phyloP scores from a whole-genome alignment of 1,284 basidiomycete species.

The Ceratobasidium sp. region DNA sequence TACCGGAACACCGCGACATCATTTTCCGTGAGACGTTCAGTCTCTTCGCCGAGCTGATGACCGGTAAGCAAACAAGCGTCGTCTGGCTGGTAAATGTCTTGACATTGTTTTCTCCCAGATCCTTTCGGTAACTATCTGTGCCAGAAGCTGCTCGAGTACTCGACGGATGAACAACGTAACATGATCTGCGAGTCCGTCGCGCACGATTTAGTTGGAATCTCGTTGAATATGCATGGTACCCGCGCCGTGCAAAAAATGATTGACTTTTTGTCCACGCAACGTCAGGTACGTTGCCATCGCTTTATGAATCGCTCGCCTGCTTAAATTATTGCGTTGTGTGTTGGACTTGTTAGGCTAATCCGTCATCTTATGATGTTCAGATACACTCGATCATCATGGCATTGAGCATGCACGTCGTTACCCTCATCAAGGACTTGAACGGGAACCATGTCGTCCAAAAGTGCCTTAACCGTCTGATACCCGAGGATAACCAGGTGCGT shows the following conservation, averaged over 20 bases:
- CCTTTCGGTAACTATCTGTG: constrained; percentile 99
- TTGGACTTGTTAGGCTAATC: constrained; percentile 35
- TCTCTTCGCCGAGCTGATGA: constrained; percentile 99
- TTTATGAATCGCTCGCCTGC: constrained; percentile 37
- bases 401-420: constrained; percentile 96
- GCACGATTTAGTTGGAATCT: constrained; percentile 96
- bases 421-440: constrained; percentile 99
- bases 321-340: constrained; percentile 12
- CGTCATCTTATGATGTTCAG: constrained; percentile 71
- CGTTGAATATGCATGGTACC: constrained; percentile 99
- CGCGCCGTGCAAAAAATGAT: constrained; percentile 99
- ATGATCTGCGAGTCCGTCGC: constrained; percentile 98
- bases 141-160: constrained; percentile 97
- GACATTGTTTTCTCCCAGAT: constrained; percentile 60
- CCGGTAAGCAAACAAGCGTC: constrained; percentile 59
- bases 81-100: not conserved
- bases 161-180: constrained; percentile 97
- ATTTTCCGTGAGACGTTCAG: constrained; percentile 99
- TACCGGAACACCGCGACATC: constrained; percentile 95
- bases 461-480: constrained; percentile 95
- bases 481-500: constrained; percentile 94
- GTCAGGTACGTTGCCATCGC: constrained; percentile 71
- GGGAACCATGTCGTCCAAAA: constrained; percentile 99
- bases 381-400: constrained; percentile 98
- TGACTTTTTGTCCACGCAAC: constrained; percentile 95